Evolutionary conservation across 495 filamentous ascomycete species (phyloP).

Genomic region (Penicillium argentinense): DNA sequence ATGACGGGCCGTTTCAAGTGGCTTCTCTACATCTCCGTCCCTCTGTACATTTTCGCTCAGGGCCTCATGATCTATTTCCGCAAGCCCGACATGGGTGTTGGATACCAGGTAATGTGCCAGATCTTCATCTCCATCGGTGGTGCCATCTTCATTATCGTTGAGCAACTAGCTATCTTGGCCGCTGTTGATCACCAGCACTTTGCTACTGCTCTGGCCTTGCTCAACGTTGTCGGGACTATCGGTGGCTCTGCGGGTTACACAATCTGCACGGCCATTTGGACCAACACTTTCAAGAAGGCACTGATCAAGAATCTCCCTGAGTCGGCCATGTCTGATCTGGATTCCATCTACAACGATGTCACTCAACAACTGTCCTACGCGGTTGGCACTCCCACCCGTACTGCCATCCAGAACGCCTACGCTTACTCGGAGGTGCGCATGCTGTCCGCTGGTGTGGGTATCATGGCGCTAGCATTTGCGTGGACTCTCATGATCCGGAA

Average conservation of each 20-base stretch:
- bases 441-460: slow-evolving; percentile 43
- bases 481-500: slow-evolving; percentile 50
- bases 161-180: slow-evolving; percentile 66
- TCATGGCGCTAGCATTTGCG: slow-evolving; percentile 45
- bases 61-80: slow-evolving; percentile 66
- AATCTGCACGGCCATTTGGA: slow-evolving; percentile 63
- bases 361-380: slow-evolving; percentile 47
- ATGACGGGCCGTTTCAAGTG: slow-evolving; percentile 52
- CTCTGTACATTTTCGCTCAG: slow-evolving; percentile 51
- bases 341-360: slow-evolving; percentile 51
- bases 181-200: slow-evolving; percentile 61
- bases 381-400: slow-evolving; percentile 43
- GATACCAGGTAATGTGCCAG: slow-evolving; percentile 70
- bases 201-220: slow-evolving; percentile 61
- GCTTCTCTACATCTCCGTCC: slow-evolving; percentile 55
- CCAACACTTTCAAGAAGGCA: slow-evolving; percentile 51
- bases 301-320: slow-evolving; percentile 57
- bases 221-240: slow-evolving; percentile 57
- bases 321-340: slow-evolving; percentile 29
- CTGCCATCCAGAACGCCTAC: slow-evolving; percentile 55
- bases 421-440: slow-evolving; percentile 52
- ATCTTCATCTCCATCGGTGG: slow-evolving; percentile 69
- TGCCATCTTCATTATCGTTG: slow-evolving; percentile 56
- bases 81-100: slow-evolving; percentile 51
- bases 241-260: slow-evolving; percentile 63